Evolutionary conservation across 345 rosid genomes (phyloP), one percentile per base, ranked within the genome.

Genomic region (Odontarrhena argentea): DNA sequence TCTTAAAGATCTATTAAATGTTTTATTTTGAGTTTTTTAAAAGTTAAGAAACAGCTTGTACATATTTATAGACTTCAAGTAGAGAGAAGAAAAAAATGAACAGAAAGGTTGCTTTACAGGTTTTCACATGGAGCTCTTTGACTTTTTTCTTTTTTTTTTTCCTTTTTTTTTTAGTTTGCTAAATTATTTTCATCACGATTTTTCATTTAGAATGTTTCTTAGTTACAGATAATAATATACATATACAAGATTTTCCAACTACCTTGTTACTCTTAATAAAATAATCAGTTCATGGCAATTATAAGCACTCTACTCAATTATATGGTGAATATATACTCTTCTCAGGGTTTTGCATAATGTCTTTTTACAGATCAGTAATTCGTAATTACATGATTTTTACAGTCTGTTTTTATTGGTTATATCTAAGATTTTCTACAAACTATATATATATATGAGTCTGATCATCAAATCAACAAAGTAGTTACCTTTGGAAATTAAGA

Each of bases 91-190:
- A 49, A 30, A 49, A 43, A 48, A n/a, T 52, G 36, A 38, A 42
- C 37, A 51, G 66, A 45, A 26, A 73, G 32, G 64, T 54, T 67
- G 54, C 69, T 67, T 55, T 60, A 48, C 3, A 38, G 65, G 24
- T 74, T 68, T 74, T 74, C 78, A 74, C 78, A 68, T 74, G 78
- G 65, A 55, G 65, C 69, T 55, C 74, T 68, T 68, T 68, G 74
- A 68, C 78, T 55, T 68, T 74, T 55, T 1, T 9, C 4, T 47
- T 30, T 15, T 30, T 0, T 13, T 3, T 49, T 47, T 2, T 7
- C n/a, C 11, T 34, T 9, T 6, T 56, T 15, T 6, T 56, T 25
- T 3, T 4, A 37, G 15, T 18, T 67, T 62, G 51, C 42, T 40
- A 32, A 55, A 51, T 24, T 14, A 42, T 42, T 13, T 60, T 51